Percentiles rank a stretch among this genome's conserved stretches.
Conservation (phyloP, 805 yeast species). For the Zygosaccharomyces lentus region DNA sequence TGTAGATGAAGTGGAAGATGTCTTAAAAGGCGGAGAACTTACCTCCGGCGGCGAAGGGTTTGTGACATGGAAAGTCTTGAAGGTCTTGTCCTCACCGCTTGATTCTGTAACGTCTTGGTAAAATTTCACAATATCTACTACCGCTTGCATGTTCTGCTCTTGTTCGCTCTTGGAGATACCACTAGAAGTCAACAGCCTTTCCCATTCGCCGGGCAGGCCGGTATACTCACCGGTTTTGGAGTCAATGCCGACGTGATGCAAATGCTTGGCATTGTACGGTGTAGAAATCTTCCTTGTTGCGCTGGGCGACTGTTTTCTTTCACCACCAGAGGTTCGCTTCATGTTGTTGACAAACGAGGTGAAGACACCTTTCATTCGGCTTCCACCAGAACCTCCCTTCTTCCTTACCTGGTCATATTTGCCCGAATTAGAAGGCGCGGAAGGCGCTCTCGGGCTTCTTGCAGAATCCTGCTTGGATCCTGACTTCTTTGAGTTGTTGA, state of each 20-base stretch:
- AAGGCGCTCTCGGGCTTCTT: constrained; percentile 13
- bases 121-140: constrained; percentile 83
- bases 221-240: constrained; percentile 79
- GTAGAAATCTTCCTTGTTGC: constrained; percentile 62
- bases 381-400: constrained; percentile 38
- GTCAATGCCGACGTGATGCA: constrained; percentile 91
- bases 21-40: constrained; percentile 33
- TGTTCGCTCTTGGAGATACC: constrained; percentile 88
- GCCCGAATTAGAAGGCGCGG: constrained; percentile 15
- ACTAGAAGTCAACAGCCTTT: constrained; percentile 69
- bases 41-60: constrained; percentile 24
- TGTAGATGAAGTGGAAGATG: constrained; percentile 28
- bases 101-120: constrained; percentile 57
- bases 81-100: constrained; percentile 39
- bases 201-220: constrained; percentile 94
- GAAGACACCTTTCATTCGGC: constrained; percentile 54
- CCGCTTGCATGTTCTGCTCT: constrained; percentile 89
- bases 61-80: constrained; percentile 37
- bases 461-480: constrained; percentile 6
- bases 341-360: constrained; percentile 41
- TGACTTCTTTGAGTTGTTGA: constrained; percentile 3
- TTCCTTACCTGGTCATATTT: constrained; percentile 20
- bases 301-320: constrained; percentile 33
- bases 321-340: constrained; percentile 28
- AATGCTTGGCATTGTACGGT: constrained; percentile 86